A percentile compares a stretch with the other conserved stretches of the same genome.
phyloP scores from a whole-genome alignment of 2,329 filamentous ascomycete species.

The Fusarium sterilihyphosum region DNA sequence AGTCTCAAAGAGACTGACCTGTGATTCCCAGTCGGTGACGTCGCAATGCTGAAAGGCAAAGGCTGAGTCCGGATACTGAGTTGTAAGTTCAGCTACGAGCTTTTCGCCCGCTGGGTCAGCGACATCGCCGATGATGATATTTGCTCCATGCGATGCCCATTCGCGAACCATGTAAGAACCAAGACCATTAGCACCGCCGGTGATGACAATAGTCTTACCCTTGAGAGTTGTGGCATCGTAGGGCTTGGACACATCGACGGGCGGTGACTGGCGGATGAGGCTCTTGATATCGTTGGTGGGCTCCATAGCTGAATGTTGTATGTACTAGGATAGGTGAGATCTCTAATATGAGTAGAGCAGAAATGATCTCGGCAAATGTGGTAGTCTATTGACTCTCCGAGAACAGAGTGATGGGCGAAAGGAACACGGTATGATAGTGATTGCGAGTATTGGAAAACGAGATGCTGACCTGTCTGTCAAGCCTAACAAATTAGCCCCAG shows the following conservation, averaged over 20 bases:
- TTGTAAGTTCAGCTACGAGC: conserved; percentile 63
- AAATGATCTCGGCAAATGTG: conserved; percentile 3
- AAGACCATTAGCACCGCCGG: conserved; percentile 70
- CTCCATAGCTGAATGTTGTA: not conserved
- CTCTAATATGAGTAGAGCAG: not conserved
- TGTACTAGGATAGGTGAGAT: not conserved
- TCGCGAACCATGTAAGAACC: conserved; percentile 63
- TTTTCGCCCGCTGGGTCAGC: conserved; percentile 62
- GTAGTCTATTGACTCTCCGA: not conserved
- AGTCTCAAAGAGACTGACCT: conserved; percentile 70
- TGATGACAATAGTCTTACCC: conserved; percentile 69
- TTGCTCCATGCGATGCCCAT: conserved; percentile 66
- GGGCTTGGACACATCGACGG: conserved; percentile 56
- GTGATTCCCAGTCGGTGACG: conserved; percentile 72
- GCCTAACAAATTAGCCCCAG: conserved; percentile 2
- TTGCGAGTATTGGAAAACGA: not conserved
- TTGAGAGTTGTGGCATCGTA: conserved; percentile 58
- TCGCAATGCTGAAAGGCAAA: conserved; percentile 70
- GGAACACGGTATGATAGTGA: not conserved
- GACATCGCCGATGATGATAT: conserved; percentile 72
- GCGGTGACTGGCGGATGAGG: conserved; percentile 50
- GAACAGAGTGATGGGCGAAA: not conserved
- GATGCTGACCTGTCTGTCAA: conserved; percentile 19
- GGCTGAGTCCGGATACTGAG: conserved; percentile 49
- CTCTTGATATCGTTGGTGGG: conserved; percentile 34